A percentile compares a stretch with the other conserved stretches of the same genome.
These are phyloP conservation scores for Collybia sordida DNA, from an alignment of 768 basidiomycete species.

Conservation along the genomic window DNA sequence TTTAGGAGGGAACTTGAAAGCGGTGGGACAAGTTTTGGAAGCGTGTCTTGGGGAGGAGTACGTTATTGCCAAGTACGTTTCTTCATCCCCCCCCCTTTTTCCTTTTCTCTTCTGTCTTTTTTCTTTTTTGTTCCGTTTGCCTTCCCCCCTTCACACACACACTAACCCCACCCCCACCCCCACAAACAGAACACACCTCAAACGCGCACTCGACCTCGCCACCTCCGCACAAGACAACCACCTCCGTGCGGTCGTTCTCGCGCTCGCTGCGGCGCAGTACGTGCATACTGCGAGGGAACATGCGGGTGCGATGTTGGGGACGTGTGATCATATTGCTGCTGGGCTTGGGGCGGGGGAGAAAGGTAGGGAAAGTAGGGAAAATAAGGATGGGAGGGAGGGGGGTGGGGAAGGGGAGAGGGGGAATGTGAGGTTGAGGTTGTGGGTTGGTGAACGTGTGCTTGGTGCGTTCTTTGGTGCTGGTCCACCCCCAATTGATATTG, in stretches of 20 bases:
- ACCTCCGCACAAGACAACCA: conserved; percentile 68
- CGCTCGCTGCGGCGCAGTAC: conserved; percentile 70
- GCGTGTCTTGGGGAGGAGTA: conserved; percentile 57
- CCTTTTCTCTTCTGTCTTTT: conserved; percentile 6
- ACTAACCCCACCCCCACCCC: neutral
- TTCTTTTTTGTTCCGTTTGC: neutral
- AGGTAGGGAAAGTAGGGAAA: neutral
- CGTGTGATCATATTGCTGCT: conserved; percentile 69
- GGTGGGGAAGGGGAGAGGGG: conserved; percentile 38
- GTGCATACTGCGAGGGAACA: conserved; percentile 69
- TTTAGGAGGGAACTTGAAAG: conserved; percentile 53
- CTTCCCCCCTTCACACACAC: neutral
- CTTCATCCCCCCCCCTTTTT: conserved; percentile 9
- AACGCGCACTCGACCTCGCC: conserved; percentile 56
- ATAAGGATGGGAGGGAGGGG: conserved; percentile 8
- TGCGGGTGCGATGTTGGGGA: conserved; percentile 61
- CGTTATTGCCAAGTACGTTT: conserved; percentile 58
- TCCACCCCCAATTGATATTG: conserved; percentile 1
- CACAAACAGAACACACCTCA: conserved; percentile 53
- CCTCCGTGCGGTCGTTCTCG: conserved; percentile 66
- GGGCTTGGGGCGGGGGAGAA: conserved; percentile 54
- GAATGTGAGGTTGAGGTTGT: conserved; percentile 64
- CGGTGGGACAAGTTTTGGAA: conserved; percentile 54
- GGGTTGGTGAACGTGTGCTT: conserved; percentile 70
- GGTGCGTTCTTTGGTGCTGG: conserved; percentile 39